These are phyloP conservation scores for Anisogramma anomala DNA, from an alignment of 2,329 filamentous ascomycete species.

Conservation along the genomic window DNA sequence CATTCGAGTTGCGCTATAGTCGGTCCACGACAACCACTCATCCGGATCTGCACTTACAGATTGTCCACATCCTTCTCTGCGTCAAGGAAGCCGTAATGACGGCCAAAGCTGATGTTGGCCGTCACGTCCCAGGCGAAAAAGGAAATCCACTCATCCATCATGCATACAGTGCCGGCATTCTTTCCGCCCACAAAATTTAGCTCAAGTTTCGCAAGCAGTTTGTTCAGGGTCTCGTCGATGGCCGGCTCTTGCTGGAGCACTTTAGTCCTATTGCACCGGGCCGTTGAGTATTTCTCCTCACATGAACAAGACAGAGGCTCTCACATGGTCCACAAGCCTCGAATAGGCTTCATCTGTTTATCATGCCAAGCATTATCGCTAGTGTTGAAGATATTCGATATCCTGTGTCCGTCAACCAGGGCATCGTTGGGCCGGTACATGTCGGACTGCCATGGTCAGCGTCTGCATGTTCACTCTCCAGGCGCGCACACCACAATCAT, in stretches of 20 bases:
- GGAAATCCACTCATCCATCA: slow-evolving; percentile 6
- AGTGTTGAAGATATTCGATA: slow-evolving; percentile 10
- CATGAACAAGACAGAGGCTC: not conserved
- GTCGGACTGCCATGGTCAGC: slow-evolving; percentile 2
- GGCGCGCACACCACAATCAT: too few species aligned
- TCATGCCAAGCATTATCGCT: slow-evolving; percentile 5
- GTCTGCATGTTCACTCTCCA: not conserved
- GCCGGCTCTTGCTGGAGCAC: slow-evolving; percentile 3
- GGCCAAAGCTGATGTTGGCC: slow-evolving; percentile 4
- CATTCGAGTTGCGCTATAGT: too few species aligned
- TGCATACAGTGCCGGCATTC: not conserved
- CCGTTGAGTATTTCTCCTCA: not conserved
- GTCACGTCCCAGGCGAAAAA: slow-evolving; percentile 7
- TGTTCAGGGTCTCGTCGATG: slow-evolving; percentile 3
- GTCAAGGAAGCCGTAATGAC: slow-evolving; percentile 1
- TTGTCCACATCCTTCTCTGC: slow-evolving; percentile 2
- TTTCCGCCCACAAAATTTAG: slow-evolving; percentile 1
- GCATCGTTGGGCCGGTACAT: slow-evolving; percentile 9
- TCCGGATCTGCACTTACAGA: not conserved
- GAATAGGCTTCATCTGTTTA: slow-evolving; percentile 8
- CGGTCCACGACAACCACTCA: too few species aligned
- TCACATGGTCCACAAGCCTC: slow-evolving; percentile 7
- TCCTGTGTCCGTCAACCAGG: slow-evolving; percentile 1
- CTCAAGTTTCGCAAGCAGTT: slow-evolving; percentile 5
- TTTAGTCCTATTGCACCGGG: not conserved